Base-by-base conservation (phyloP, 176 grass and related monocot genomes). In the Bolboschoenus planiculmis region DNA sequence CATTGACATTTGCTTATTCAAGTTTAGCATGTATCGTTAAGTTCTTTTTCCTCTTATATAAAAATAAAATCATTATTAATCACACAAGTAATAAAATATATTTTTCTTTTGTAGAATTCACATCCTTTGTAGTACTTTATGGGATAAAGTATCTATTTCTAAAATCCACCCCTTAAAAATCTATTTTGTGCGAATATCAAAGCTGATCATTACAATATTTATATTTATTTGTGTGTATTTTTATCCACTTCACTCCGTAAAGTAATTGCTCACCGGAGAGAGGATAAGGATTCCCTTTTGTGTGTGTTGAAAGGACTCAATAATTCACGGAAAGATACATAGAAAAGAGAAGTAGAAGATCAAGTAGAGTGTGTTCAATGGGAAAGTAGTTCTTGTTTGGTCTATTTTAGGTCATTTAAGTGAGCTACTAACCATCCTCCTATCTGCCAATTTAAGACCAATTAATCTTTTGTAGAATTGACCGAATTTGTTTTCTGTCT, bases 381-480 rank as follows among this genome's bases (percentile, higher is more conserved):
- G 81, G 47, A 21, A 68, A 33, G 81, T 84, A 71, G 64, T 31
- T 68, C n/a, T 34, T 9, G 56, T 58, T 79, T 62, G 84, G 84
- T 85, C 43, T 29, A 24, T 34, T 56, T 85, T 85, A 68, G 58
- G 84, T 85, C 84, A 85, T 85, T 85, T 85, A 85, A 68, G 84
- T 85, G 84, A 85, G 84, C 84, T 80, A 85, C 84, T 85, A 48
- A 78, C 83, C 71, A 85, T 85, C 83, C 51, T 76, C 83, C 78
- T 54, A 82, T 61, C 78, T 80, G 31, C 54, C 78, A 37, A 57
- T 57, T 72, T 40, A 72, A 21, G 67, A 72, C 37, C 18, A 55
- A 55, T 18, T n/a, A n/a, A 20, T 3, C 0, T n/a, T 68, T 14
- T 3, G 35, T 23, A 42, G 0, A 74, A 46, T 74, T 74, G 70